These are phyloP conservation scores for Carex scoparia DNA, from an alignment of 176 grass and related monocot genomes.

Conservation along the genomic window DNA sequence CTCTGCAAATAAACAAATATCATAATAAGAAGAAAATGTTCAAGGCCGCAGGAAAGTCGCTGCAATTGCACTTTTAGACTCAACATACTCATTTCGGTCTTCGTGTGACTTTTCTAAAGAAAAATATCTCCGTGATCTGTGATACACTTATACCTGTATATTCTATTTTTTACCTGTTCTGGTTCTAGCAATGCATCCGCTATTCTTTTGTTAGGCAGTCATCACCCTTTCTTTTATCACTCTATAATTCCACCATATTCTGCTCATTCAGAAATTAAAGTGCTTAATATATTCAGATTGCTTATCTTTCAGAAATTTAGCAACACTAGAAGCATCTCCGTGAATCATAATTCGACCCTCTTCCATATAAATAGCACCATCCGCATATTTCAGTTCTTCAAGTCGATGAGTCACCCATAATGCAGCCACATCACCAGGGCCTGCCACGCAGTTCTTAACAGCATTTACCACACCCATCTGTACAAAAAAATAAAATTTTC, in stretches of 20 bases:
- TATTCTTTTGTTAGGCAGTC: not conserved
- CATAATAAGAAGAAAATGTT: not conserved
- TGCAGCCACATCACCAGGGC: conserved; percentile 57
- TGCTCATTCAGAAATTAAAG: conserved; percentile 42
- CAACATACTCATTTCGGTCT: not conserved
- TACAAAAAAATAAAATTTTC: not conserved
- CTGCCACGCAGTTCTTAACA: conserved; percentile 66
- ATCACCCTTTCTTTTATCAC: not conserved
- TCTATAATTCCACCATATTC: not conserved
- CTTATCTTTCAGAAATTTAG: conserved; percentile 70
- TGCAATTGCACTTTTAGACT: no score
- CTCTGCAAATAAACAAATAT: not conserved
- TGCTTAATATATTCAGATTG: conserved; percentile 54
- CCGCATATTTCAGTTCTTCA: conserved; percentile 87
- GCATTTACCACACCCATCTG: conserved; percentile 88
- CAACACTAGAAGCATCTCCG: conserved; percentile 46
- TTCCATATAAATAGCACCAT: conserved; percentile 98
- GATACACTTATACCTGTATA: not conserved
- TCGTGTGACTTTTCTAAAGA: no score
- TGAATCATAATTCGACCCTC: conserved; percentile 66
- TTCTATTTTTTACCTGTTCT: not conserved
- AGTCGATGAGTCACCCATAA: conserved; percentile 96
- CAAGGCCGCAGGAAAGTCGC: no score
- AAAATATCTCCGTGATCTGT: not conserved
- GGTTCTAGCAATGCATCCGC: not conserved